Percentiles rank a stretch among this genome's conserved stretches.
Conservation (phyloP, 2,329 filamentous ascomycete species). For the Calonectria hawksworthii region DNA sequence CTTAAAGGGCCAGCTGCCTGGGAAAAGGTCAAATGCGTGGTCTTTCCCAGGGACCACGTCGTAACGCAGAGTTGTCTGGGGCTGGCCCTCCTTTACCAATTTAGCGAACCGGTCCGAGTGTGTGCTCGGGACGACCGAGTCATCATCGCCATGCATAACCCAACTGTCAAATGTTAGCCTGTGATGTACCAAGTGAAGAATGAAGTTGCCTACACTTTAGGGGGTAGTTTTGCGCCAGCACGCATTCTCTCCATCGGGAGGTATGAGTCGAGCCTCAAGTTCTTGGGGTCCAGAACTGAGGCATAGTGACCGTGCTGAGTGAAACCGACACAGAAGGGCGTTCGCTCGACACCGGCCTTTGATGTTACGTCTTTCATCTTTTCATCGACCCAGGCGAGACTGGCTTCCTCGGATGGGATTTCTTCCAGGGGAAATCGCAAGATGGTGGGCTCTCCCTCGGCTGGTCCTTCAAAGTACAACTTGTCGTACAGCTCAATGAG, state of each 20-base stretch:
- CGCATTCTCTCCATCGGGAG: slow-evolving; percentile 34
- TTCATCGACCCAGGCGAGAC: slow-evolving; percentile 38
- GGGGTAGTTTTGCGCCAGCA: slow-evolving; percentile 30
- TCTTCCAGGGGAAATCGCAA: slow-evolving; percentile 23
- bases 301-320: slow-evolving; percentile 33
- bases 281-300: slow-evolving; percentile 33
- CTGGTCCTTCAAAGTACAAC: slow-evolving; percentile 27
- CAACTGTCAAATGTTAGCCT: slow-evolving; percentile 26
- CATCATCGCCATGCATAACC: slow-evolving; percentile 41
- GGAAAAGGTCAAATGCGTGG: slow-evolving; percentile 41
- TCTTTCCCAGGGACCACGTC: slow-evolving; percentile 35
- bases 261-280: slow-evolving; percentile 11
- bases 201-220: slow-evolving; percentile 25
- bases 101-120: slow-evolving; percentile 28
- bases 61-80: slow-evolving; percentile 26
- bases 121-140: slow-evolving; percentile 24
- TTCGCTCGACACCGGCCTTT: slow-evolving; percentile 31
- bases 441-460: slow-evolving; percentile 20
- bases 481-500: slow-evolving; percentile 38
- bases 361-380: not conserved
- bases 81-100: slow-evolving; percentile 16
- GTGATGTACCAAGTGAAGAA: fast-evolving
- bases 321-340: slow-evolving; percentile 22
- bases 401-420: slow-evolving; percentile 29
- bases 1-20: slow-evolving; percentile 33